Evolutionary conservation across 352 stramenopile genomes (phyloP).

Genomic region (Globisporangium nagaii): DNA sequence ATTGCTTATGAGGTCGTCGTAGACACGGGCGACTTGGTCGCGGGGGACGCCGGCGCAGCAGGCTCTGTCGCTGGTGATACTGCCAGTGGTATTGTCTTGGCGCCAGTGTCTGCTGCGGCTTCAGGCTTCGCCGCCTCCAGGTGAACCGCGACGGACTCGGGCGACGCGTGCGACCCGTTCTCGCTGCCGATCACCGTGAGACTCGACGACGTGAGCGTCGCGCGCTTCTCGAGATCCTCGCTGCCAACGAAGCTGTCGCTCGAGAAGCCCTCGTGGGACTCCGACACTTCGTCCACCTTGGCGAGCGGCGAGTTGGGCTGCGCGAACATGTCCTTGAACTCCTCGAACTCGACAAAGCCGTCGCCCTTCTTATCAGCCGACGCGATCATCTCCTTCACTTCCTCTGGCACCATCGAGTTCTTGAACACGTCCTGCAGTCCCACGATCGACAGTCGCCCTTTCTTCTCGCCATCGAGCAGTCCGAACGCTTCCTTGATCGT

Average conservation of each 20-base stretch:
- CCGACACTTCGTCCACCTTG: constrained; percentile 27
- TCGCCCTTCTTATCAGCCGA: constrained; percentile 82
- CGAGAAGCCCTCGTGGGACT: constrained; percentile 17
- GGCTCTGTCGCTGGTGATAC: neutral
- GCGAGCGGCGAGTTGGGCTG: constrained; percentile 24
- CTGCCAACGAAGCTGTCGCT: constrained; percentile 13
- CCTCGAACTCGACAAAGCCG: constrained; percentile 84
- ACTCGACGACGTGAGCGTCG: constrained; percentile 11
- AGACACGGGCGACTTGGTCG: neutral
- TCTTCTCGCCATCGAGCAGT: constrained; percentile 87
- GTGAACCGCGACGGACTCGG: neutral
- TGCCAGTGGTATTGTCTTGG: constrained; percentile 2
- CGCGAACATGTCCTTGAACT: constrained; percentile 81
- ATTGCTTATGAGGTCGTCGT: constrained; percentile 1
- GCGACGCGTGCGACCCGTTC: constrained; percentile 1
- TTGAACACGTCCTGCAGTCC: constrained; percentile 85
- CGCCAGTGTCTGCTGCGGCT: neutral
- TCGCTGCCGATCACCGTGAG: neutral
- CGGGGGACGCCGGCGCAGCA: neutral
- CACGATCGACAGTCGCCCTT: constrained; percentile 88
- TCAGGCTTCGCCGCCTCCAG: neutral
- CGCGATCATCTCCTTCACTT: constrained; percentile 88
- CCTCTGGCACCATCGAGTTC: constrained; percentile 81
- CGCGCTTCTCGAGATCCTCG: constrained; percentile 19
- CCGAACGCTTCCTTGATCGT: constrained; percentile 90